phyloP scores from a whole-genome alignment of 805 yeast genomes.

The Lipomyces orientalis region DNA sequence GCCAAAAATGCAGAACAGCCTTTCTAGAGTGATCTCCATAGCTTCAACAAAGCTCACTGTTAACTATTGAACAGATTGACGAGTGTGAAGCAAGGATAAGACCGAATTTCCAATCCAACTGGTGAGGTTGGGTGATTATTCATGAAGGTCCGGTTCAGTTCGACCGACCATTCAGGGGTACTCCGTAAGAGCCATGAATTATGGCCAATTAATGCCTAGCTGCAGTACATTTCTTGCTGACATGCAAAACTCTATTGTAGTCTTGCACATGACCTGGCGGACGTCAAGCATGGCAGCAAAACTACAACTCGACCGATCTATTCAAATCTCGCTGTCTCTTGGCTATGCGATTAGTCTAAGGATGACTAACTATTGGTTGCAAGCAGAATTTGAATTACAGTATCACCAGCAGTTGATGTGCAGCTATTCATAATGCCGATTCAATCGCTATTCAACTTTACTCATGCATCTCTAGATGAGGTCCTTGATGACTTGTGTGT shows the following conservation, averaged over 20 bases:
- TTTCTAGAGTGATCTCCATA: background rate
- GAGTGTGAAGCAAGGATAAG: background rate
- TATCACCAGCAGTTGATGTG: background rate
- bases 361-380: background rate
- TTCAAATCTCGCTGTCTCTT: background rate
- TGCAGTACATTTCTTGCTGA: background rate
- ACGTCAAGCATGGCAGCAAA: too few species aligned
- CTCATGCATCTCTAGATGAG: constrained; percentile 69
- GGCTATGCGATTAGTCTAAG: background rate
- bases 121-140: too few species aligned
- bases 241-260: too few species aligned
- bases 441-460: constrained; percentile 48
- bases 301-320: too few species aligned
- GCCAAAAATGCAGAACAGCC: background rate
- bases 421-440: constrained; percentile 19
- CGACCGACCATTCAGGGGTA: background rate
- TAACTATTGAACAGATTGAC: background rate
- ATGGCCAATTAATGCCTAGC: background rate
- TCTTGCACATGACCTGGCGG: too few species aligned
- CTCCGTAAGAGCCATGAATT: background rate
- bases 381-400: background rate
- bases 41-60: background rate
- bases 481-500: constrained; percentile 86
- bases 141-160: too few species aligned
- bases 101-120: background rate